Evolutionary conservation across 2,329 filamentous ascomycete species (phyloP).

Genomic region (Claviceps sp.): DNA sequence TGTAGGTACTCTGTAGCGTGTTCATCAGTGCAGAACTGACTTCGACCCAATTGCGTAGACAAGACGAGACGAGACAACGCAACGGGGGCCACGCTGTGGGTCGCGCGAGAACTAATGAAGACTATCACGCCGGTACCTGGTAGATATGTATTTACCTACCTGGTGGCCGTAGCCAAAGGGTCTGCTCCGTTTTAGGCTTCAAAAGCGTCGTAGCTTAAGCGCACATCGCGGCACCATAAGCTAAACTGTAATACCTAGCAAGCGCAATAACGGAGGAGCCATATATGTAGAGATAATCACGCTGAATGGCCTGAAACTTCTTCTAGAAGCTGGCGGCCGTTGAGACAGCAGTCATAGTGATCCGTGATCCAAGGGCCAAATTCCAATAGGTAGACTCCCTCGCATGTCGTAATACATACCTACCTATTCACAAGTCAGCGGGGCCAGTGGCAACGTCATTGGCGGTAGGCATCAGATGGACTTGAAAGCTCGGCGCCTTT

Average conservation of each 20-base stretch:
- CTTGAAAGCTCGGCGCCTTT: background rate
- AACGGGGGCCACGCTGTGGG: background rate
- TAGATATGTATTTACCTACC: background rate
- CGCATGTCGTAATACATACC: background rate
- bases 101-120: conserved; percentile 1
- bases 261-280: conserved; percentile 12
- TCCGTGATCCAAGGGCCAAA: background rate
- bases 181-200: background rate
- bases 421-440: background rate
- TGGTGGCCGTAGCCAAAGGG: background rate
- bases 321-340: conserved; percentile 19
- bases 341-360: conserved; percentile 7
- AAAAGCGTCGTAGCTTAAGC: conserved; percentile 8
- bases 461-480: background rate
- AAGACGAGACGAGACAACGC: conserved; percentile 1
- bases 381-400: background rate
- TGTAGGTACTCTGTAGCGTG: background rate
- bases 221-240: conserved; percentile 13
- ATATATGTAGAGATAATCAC: conserved; percentile 6
- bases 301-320: conserved; percentile 14
- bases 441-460: background rate
- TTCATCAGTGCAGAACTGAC: background rate
- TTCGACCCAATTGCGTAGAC: conserved; percentile 5
- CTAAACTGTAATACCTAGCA: no score
- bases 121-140: background rate